These are phyloP conservation scores for Jimgerdemannia lactiflua DNA, from an alignment of 192 early-diverging fungal species.

Conservation along the genomic window DNA sequence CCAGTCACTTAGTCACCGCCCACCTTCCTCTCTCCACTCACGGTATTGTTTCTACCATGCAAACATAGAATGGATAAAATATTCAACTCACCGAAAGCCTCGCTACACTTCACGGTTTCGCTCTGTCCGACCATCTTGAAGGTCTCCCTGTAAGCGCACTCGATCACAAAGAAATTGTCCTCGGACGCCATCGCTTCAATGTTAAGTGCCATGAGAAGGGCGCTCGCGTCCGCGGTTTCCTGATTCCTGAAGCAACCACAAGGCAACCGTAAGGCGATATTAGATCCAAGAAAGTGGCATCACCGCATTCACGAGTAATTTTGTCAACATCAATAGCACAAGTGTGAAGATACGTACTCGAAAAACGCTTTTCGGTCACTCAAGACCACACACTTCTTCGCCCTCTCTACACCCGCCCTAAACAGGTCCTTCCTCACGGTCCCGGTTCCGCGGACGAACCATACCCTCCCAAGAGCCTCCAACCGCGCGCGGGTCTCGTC, in stretches of 20 bases:
- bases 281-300: too few relatives aligned
- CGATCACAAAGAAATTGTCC: slow-evolving; percentile 64
- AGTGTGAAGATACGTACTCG: slow-evolving; percentile 7
- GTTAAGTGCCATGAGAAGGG: slow-evolving; percentile 63
- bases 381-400: slow-evolving; percentile 52
- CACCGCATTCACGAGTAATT: not conserved
- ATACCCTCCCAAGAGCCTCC: slow-evolving; percentile 45
- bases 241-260: not conserved
- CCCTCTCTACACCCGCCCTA: slow-evolving; percentile 52
- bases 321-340: not conserved
- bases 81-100: slow-evolving; percentile 5
- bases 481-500: slow-evolving; percentile 34
- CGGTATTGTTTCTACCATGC: too few relatives aligned
- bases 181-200: slow-evolving; percentile 52
- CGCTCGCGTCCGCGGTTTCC: slow-evolving; percentile 56
- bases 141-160: slow-evolving; percentile 71
- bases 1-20: too few relatives aligned
- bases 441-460: slow-evolving; percentile 55
- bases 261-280: too few relatives aligned
- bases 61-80: too few relatives aligned
- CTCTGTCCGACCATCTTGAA: slow-evolving; percentile 74
- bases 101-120: slow-evolving; percentile 50
- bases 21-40: too few relatives aligned
- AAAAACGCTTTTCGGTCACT: slow-evolving; percentile 28
- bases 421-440: slow-evolving; percentile 57